Evolutionary conservation across 2,329 filamentous ascomycete species (phyloP).

Genomic region (Zopfia rhizophila): DNA sequence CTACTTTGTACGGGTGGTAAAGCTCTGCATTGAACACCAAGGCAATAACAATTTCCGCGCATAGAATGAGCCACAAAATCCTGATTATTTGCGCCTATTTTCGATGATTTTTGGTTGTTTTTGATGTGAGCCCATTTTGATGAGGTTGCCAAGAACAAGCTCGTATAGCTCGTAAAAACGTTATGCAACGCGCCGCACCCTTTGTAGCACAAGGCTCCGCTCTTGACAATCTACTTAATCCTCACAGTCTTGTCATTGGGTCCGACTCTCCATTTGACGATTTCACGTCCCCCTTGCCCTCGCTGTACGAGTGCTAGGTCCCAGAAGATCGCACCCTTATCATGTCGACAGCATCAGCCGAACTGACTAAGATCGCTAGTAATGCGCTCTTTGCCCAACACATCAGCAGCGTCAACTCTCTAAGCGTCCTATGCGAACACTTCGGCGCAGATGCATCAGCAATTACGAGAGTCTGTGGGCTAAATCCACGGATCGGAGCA

Average conservation of each 20-base stretch:
- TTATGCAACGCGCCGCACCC: too few species aligned
- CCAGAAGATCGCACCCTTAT: constrained; percentile 73
- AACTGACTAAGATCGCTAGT: constrained; percentile 80
- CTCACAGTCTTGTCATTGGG: constrained; percentile 80
- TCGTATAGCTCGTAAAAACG: too few species aligned
- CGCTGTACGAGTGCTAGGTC: constrained; percentile 76
- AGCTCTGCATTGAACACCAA: too few species aligned
- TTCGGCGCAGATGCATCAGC: constrained; percentile 81
- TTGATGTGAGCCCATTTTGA: too few species aligned
- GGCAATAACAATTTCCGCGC: too few species aligned
- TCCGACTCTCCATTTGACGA: constrained; percentile 71
- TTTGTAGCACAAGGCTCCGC: constrained; percentile 83
- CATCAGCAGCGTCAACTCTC: constrained; percentile 82
- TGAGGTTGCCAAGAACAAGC: too few species aligned
- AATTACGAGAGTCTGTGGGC: constrained; percentile 73
- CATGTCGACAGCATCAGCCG: constrained; percentile 80
- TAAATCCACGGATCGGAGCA: constrained; percentile 76
- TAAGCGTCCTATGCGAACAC: constrained; percentile 82
- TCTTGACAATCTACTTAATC: constrained; percentile 74
- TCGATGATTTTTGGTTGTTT: too few species aligned
- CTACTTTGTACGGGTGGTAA: too few species aligned
- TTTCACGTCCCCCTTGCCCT: too few species aligned
- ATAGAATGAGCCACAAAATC: too few species aligned
- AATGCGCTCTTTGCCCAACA: constrained; percentile 85
- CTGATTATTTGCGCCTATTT: too few species aligned